These are phyloP conservation scores for Candolleomyces efflorescens DNA, from an alignment of 768 basidiomycete genomes.

Conservation along the genomic window DNA sequence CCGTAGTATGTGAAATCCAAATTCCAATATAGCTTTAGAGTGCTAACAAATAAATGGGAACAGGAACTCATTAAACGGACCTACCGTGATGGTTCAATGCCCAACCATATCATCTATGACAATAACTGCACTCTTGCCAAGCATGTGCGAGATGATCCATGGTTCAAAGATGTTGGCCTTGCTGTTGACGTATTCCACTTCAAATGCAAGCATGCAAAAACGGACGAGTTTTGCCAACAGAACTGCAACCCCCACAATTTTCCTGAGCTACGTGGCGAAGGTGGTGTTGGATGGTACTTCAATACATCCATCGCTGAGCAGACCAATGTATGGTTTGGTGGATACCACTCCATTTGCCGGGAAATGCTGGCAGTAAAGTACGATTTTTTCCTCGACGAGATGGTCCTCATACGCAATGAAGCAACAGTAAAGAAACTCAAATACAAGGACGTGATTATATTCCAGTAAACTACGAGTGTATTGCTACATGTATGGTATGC, in stretches of 20 bases:
- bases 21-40: conserved; percentile 6
- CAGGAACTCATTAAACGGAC: conserved; percentile 2
- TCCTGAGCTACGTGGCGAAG: conserved; percentile 9
- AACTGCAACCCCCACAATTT: conserved; percentile 19
- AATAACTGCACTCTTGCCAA: conserved; percentile 17
- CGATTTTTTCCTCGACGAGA: conserved; percentile 3
- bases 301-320: conserved; percentile 3
- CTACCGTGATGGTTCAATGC: conserved; percentile 11
- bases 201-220: conserved; percentile 20
- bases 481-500: too few species aligned
- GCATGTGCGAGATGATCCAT: conserved; percentile 11
- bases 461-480: too few species aligned
- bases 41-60: too few species aligned
- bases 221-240: conserved; percentile 16
- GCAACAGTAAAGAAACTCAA: too few species aligned
- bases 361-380: not conserved
- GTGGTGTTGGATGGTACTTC: not conserved
- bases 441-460: too few species aligned
- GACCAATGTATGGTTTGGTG: conserved; percentile 4
- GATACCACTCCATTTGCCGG: not conserved
- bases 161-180: conserved; percentile 9
- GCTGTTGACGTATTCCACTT: conserved; percentile 25
- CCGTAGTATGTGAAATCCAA: conserved; percentile 13
- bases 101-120: conserved; percentile 17
- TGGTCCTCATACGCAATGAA: too few species aligned